Evolutionary conservation across 768 basidiomycete genomes (phyloP).

Genomic region (Boletus rex-veris): DNA sequence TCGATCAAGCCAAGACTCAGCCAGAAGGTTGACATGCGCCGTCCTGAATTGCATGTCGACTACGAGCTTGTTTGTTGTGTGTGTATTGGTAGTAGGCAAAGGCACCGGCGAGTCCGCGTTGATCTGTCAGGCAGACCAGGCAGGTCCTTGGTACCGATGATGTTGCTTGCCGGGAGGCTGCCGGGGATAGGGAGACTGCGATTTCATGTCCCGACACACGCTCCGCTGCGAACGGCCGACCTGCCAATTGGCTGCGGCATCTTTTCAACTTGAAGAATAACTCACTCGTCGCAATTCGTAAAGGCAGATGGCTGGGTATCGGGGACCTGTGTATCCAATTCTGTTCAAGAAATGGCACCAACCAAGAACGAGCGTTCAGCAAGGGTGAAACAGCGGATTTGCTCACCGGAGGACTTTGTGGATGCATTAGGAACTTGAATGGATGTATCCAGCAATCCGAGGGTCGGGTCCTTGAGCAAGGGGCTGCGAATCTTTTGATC

Average conservation of each 20-base stretch:
- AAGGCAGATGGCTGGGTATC: not conserved
- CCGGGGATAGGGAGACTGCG: not conserved
- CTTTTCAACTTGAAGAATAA: not conserved
- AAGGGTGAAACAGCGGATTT: not conserved
- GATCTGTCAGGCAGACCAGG: too few species aligned
- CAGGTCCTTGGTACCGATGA: too few species aligned
- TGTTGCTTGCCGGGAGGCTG: too few species aligned
- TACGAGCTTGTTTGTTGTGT: not conserved
- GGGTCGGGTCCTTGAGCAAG: not conserved
- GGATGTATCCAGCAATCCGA: not conserved
- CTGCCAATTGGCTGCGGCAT: not conserved
- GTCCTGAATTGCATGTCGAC: too few species aligned
- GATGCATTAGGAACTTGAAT: not conserved
- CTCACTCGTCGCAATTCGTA: not conserved
- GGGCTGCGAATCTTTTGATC: slow-evolving; percentile 11
- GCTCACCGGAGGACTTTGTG: not conserved
- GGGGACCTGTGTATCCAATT: not conserved
- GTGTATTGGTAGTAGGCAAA: not conserved
- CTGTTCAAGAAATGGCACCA: not conserved
- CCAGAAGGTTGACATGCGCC: not conserved
- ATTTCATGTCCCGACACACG: slow-evolving; percentile 18
- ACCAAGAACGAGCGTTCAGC: not conserved
- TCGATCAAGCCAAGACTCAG: not conserved
- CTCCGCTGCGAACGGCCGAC: slow-evolving; percentile 9
- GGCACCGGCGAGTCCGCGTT: not conserved